These are phyloP conservation scores for Suillus cothurnatus DNA, from an alignment of 768 basidiomycete genomes.

Conservation along the genomic window DNA sequence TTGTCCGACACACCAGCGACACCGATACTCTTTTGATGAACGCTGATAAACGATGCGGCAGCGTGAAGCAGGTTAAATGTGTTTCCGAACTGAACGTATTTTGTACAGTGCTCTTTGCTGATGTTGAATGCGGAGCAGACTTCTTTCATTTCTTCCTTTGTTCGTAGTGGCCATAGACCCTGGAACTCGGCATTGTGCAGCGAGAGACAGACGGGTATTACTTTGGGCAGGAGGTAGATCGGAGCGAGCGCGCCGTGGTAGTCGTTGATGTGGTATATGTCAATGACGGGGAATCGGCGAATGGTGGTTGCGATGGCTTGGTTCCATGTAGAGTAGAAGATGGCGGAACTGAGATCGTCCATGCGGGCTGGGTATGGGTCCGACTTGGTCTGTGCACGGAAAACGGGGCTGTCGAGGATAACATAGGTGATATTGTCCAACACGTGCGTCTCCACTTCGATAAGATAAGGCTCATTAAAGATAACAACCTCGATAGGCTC, in stretches of 20 bases:
- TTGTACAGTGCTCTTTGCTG: constrained; percentile 93
- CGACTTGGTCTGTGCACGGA: constrained; percentile 94
- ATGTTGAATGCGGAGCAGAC: constrained; percentile 98
- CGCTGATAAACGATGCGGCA: constrained; percentile 88
- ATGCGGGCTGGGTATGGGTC: constrained; percentile 97
- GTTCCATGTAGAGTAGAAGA: constrained; percentile 98
- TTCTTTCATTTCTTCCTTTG: constrained; percentile 98
- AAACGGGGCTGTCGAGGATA: constrained; percentile 92
- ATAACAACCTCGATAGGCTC: constrained; percentile 97
- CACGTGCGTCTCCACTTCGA: constrained; percentile 92
- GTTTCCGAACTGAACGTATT: constrained; percentile 98
- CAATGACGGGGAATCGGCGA: constrained; percentile 81
- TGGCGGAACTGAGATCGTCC: constrained; percentile 95
- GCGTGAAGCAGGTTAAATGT: constrained; percentile 96
- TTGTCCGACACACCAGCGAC: constrained; percentile 98
- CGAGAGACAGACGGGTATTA: constrained; percentile 87
- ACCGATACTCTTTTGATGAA: constrained; percentile 90
- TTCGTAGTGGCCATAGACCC: constrained; percentile 93
- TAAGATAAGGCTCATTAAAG: constrained; percentile 93
- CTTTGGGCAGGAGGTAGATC: constrained; percentile 89
- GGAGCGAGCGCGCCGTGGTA: constrained; percentile 93
- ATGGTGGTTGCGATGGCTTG: constrained; percentile 94
- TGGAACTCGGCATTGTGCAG: constrained; percentile 98
- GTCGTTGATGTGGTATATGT: constrained; percentile 95
- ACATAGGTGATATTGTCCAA: constrained; percentile 96